Conservation (phyloP, 1,284 basidiomycete genomes). For the Schizopora paradoxa region DNA sequence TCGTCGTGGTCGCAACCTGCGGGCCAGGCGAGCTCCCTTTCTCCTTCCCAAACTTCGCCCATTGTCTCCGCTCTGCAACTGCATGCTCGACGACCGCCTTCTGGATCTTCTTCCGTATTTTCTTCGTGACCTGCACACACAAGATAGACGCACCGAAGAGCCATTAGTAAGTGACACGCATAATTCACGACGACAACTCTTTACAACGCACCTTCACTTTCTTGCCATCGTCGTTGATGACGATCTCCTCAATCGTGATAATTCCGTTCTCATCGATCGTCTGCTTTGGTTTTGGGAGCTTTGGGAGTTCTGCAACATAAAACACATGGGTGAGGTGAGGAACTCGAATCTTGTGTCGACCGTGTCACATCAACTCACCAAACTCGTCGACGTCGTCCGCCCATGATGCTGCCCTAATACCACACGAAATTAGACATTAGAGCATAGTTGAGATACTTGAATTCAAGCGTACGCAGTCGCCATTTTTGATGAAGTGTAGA, state of each 20-base stretch:
- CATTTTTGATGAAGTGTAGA: too few relatives aligned
- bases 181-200: background rate
- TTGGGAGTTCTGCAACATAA: constrained; percentile 31
- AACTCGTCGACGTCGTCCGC: constrained; percentile 79
- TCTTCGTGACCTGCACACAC: constrained; percentile 79
- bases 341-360: constrained; percentile 1
- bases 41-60: constrained; percentile 94
- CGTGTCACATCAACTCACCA: constrained; percentile 33
- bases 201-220: constrained; percentile 76
- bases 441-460: too few relatives aligned
- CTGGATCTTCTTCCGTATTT: constrained; percentile 83
- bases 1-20: constrained; percentile 91
- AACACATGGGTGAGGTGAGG: background rate
- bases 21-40: constrained; percentile 86
- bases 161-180: background rate
- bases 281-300: constrained; percentile 44
- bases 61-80: constrained; percentile 90
- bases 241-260: constrained; percentile 80
- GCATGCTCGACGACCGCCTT: constrained; percentile 91
- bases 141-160: too few relatives aligned
- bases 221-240: constrained; percentile 88
- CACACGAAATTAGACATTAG: too few relatives aligned
- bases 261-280: constrained; percentile 86
- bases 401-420: constrained; percentile 74
- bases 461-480: too few relatives aligned